Evolutionary conservation across 2,329 filamentous ascomycete species (phyloP), one percentile per base, ranked within the genome.

Genomic region (Cadophora sp.): DNA sequence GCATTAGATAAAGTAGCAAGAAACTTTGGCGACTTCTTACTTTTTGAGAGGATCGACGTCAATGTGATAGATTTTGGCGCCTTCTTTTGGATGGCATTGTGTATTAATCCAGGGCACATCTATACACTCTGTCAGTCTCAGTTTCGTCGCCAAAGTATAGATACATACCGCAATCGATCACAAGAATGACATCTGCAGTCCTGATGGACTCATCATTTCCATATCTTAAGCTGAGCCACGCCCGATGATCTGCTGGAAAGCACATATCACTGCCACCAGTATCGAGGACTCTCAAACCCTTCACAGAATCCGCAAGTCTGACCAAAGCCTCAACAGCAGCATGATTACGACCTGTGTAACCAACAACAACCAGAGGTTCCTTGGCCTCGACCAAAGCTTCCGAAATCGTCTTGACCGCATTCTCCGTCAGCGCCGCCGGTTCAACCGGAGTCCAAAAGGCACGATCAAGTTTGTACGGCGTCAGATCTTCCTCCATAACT

Each of bases 61-160:
- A 53, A 91, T 83, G 73, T 91, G 89, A 79, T 87, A 90, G 65
- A 91, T 80, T 69, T 82, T 83, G 24, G 85, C 85, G 19, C 84
- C 82, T 2, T 81, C 78, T 1, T 78, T 78, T 0, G 89, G 89
- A 71, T 83, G 83, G 78, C 86, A 89, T 19, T 89, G 88, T 0
- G 93, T 96, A n/a, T 91, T 89, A 65, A 97, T 94, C 93, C 94
- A 97, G 0, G 94, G 94, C 0, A 97, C 93, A 76, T 97, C 94
- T 77, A 22, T n/a, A 46, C 0, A 29, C 9, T 27, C 46, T 12
- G 37, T 69, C 19, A 71, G 59, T 11, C 0, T 4, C 2, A 29
- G 14, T 16, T n/a, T n/a, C 46, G 8, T 14, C 6, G 22, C 2
- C 43, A 40, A 55, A 6, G 11, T 26, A 27, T 51, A 22, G 11